Percentiles rank a stretch among this genome's conserved stretches.
Conservation (phyloP, 768 basidiomycete species). For the Suillus alpinus region DNA sequence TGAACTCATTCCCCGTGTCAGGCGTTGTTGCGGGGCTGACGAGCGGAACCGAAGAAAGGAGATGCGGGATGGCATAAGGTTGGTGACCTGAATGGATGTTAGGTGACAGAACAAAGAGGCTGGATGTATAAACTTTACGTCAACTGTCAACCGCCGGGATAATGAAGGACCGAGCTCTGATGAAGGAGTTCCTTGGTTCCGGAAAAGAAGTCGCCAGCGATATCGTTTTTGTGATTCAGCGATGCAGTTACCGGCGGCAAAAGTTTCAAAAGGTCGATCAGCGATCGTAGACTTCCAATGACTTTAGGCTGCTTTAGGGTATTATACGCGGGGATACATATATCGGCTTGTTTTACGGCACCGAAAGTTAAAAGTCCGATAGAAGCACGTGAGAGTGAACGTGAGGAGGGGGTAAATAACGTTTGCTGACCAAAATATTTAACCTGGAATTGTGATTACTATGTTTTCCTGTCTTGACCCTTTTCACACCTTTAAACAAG, state of each 20-base stretch:
- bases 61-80: not conserved
- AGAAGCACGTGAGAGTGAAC: not conserved
- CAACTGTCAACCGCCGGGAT: no score
- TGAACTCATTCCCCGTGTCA: conserved; percentile 21
- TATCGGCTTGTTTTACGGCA: not conserved
- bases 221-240: not conserved
- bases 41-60: not conserved
- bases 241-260: not conserved
- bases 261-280: not conserved
- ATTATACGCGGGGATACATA: not conserved
- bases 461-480: not conserved
- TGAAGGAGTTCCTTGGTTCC: no score
- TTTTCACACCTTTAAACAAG: not conserved
- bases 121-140: no score
- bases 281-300: not conserved
- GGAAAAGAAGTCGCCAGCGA: not conserved
- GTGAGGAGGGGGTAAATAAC: not conserved
- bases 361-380: not conserved
- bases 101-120: no score
- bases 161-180: no score
- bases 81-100: no score
- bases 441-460: not conserved
- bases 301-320: not conserved
- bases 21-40: not conserved
- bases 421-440: conserved; percentile 4